Conservation (phyloP, 495 filamentous ascomycete species). For the Penicillium macrosclerotiorum region DNA sequence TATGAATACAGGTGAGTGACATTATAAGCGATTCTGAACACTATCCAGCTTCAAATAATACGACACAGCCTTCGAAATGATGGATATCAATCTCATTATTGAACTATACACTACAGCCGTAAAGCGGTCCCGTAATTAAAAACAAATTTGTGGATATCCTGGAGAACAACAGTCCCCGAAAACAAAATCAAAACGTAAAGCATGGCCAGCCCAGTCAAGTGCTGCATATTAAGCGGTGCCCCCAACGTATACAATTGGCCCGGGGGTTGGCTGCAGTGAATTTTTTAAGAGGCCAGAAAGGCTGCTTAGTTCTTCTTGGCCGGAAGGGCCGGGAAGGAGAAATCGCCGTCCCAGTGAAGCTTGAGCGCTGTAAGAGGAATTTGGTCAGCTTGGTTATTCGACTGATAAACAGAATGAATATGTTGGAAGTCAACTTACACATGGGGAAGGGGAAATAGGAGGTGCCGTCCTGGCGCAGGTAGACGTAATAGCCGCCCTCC, state of each 20-base stretch:
- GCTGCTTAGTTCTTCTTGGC: constrained; percentile 13
- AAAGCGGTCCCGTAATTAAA: constrained; percentile 4
- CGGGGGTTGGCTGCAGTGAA: neutral
- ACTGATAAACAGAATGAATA: no score
- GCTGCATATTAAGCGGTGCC: constrained; percentile 6
- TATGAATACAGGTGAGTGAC: no score
- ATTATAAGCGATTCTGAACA: no score
- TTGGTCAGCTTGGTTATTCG: constrained; percentile 1
- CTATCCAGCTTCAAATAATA: no score
- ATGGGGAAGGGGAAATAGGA: constrained; percentile 72
- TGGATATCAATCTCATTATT: neutral
- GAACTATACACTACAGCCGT: constrained; percentile 14
- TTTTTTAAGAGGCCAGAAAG: neutral
- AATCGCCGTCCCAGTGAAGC: constrained; percentile 32
- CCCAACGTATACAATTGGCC: neutral
- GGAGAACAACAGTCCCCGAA: constrained; percentile 9
- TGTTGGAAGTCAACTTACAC: constrained; percentile 42
- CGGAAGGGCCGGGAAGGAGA: constrained; percentile 4
- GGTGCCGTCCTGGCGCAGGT: constrained; percentile 73
- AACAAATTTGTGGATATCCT: constrained; percentile 23
- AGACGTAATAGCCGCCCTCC: constrained; percentile 60
- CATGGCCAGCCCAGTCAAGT: constrained; percentile 6
- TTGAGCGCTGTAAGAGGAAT: constrained; percentile 22
- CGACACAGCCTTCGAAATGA: no score
- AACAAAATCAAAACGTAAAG: constrained; percentile 16